A percentile compares a stretch with the other conserved stretches of the same genome.
Evolutionary conservation across 129 eudicot species (phyloP).

Genomic region (Centella asiatica): DNA sequence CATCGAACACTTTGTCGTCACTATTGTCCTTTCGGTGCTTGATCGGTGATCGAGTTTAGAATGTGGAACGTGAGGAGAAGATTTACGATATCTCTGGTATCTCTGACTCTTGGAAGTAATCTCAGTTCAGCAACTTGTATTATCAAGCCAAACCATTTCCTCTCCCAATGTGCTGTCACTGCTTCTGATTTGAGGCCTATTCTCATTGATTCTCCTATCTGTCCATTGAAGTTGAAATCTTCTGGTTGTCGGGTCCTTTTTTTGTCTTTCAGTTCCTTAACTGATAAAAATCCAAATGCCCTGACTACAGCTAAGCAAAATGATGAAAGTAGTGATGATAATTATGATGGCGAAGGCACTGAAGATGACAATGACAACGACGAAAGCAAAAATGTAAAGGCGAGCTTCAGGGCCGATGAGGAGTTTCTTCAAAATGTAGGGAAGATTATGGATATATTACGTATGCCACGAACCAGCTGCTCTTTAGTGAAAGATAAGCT

Average conservation of each 20-base stretch:
- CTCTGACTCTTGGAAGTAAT: neutral
- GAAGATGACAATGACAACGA: conserved; percentile 4
- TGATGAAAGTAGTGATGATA: neutral
- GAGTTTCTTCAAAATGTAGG: conserved; percentile 23
- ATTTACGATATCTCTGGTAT: neutral
- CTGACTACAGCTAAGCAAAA: neutral
- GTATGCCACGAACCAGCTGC: conserved; percentile 15
- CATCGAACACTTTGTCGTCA: no score
- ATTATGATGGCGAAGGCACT: neutral
- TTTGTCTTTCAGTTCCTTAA: conserved; percentile 16
- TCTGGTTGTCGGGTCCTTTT: neutral
- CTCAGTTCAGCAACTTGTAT: conserved; percentile 4
- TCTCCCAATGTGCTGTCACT: conserved; percentile 6
- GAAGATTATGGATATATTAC: conserved; percentile 38
- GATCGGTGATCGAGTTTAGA: no score
- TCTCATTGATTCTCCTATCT: neutral
- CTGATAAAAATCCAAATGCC: neutral
- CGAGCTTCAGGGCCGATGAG: conserved; percentile 2
- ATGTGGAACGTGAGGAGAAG: conserved; percentile 17
- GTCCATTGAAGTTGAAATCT: neutral
- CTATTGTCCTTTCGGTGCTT: no score
- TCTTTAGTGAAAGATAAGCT: conserved; percentile 34
- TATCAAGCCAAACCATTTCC: conserved; percentile 1
- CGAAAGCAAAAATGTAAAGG: neutral
- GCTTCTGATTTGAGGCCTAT: neutral